Evolutionary conservation across 2,329 filamentous ascomycete species (phyloP).

Genomic region (Akanthomyces muscarius): DNA sequence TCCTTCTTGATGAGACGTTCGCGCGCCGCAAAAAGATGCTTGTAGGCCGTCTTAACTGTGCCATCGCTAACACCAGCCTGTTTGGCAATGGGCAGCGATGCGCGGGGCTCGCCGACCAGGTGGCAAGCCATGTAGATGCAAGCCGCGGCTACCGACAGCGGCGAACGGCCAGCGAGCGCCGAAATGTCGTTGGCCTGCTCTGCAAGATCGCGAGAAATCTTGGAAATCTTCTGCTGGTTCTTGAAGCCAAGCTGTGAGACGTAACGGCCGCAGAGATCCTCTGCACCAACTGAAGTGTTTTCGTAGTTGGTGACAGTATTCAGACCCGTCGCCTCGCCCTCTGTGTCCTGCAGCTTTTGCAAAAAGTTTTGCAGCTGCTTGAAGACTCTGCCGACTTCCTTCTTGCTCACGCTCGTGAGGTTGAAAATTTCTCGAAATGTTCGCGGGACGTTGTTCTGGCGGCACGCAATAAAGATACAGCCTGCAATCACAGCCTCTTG

Average conservation of each 20-base stretch:
- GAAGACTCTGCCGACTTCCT: conserved; percentile 95
- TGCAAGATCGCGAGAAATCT: conserved; percentile 75
- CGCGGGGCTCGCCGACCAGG: conserved; percentile 72
- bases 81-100: conserved; percentile 79
- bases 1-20: conserved; percentile 70
- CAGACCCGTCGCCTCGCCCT: conserved; percentile 43
- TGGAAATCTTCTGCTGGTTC: conserved; percentile 68
- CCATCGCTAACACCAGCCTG: conserved; percentile 92
- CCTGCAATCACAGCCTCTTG: conserved; percentile 92
- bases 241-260: conserved; percentile 77
- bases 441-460: conserved; percentile 78
- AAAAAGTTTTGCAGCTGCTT: conserved; percentile 89
- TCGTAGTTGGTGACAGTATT: conserved; percentile 66
- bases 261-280: conserved; percentile 83
- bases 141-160: conserved; percentile 87
- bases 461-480: conserved; percentile 96
- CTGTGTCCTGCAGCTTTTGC: conserved; percentile 63
- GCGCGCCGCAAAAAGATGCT: conserved; percentile 72
- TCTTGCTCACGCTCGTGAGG: conserved; percentile 90
- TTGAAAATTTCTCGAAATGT: conserved; percentile 94
- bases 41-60: conserved; percentile 94
- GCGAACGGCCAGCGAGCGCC: conserved; percentile 85
- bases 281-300: conserved; percentile 73
- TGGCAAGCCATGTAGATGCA: conserved; percentile 96
- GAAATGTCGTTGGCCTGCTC: conserved; percentile 72